Conservation (phyloP, 768 basidiomycete species). For the Strobilomyces dryophilus region DNA sequence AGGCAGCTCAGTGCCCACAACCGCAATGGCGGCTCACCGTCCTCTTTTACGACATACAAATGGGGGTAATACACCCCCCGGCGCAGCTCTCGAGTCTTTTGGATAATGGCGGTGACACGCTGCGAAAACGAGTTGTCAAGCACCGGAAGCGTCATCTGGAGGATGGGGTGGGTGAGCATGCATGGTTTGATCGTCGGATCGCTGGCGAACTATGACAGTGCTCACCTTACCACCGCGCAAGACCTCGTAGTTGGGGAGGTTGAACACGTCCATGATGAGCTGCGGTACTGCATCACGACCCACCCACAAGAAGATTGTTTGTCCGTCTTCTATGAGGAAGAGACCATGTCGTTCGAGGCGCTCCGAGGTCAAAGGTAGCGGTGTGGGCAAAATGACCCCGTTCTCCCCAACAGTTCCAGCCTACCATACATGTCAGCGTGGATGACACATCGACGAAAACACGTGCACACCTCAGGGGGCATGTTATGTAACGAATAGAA, state of each 20-base stretch:
- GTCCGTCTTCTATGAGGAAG: slow-evolving; percentile 95
- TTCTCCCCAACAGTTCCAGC: slow-evolving; percentile 88
- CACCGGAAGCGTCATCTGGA: slow-evolving; percentile 78
- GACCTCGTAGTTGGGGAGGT: slow-evolving; percentile 81
- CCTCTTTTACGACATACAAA: slow-evolving; percentile 95
- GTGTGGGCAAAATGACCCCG: slow-evolving; percentile 83
- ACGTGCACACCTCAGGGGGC: slow-evolving; percentile 70
- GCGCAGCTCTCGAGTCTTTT: slow-evolving; percentile 93
- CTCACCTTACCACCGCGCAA: slow-evolving; percentile 89
- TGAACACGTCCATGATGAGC: slow-evolving; percentile 90
- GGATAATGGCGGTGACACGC: slow-evolving; percentile 88
- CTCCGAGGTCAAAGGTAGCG: slow-evolving; percentile 91
- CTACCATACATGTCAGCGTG: slow-evolving; percentile 35
- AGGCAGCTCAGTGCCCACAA: slow-evolving; percentile 94
- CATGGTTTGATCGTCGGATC: background rate
- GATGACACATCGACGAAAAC: background rate
- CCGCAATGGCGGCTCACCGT: slow-evolving; percentile 91
- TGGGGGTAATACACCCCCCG: slow-evolving; percentile 91
- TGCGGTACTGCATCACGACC: slow-evolving; percentile 99
- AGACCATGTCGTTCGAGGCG: slow-evolving; percentile 92
- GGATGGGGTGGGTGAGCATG: background rate
- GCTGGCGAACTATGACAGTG: background rate
- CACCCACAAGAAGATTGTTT: slow-evolving; percentile 97
- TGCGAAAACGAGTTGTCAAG: slow-evolving; percentile 96
- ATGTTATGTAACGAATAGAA: slow-evolving; percentile 98